Conservation (phyloP, 306 rosid genomes). For the Prunus davidiana region DNA sequence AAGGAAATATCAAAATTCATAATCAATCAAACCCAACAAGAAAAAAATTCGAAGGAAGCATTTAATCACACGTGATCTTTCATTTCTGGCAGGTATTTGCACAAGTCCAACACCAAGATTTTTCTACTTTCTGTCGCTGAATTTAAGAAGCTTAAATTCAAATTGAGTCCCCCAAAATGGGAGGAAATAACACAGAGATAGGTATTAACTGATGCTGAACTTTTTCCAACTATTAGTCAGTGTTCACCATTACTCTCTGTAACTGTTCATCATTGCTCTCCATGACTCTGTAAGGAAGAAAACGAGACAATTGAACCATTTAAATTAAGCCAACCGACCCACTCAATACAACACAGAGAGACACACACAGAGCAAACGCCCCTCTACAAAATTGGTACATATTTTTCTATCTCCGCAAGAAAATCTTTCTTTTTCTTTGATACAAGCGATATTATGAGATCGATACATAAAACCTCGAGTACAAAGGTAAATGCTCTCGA, state of each 20-base stretch:
- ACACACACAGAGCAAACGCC: neutral
- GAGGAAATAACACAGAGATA: neutral
- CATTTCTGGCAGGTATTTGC: too few relatives aligned
- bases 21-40: too few relatives aligned
- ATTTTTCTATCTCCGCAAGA: neutral
- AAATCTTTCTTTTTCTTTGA: neutral
- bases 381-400: conserved; percentile 37
- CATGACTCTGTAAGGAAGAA: neutral
- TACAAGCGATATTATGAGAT: neutral
- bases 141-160: neutral
- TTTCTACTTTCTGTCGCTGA: too few relatives aligned
- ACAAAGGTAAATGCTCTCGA: too few relatives aligned
- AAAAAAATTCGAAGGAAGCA: too few relatives aligned
- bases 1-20: too few relatives aligned
- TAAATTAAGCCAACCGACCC: neutral
- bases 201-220: neutral
- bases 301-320: neutral
- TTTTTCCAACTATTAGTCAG: neutral
- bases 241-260: neutral
- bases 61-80: too few relatives aligned
- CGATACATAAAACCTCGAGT: too few relatives aligned
- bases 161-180: neutral
- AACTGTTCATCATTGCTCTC: neutral
- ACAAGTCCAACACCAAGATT: too few relatives aligned
- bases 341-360: neutral